phyloP scores from a whole-genome alignment of 2,329 filamentous ascomycete species.

The Chrysosporium queenslandicum region DNA sequence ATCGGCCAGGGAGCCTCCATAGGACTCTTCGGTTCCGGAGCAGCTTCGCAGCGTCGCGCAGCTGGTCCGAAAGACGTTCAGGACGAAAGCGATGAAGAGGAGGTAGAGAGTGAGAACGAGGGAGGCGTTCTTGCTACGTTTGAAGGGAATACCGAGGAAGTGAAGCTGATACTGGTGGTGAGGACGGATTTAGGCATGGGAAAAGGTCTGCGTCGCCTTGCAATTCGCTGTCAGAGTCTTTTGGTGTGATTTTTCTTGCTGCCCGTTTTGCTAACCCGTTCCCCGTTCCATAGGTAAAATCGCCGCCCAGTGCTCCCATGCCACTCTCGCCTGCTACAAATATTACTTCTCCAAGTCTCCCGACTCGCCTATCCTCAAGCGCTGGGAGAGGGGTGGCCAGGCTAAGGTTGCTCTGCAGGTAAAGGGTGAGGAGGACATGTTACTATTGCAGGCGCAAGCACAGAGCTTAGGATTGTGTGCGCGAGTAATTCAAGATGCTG shows the following conservation, averaged over 20 bases:
- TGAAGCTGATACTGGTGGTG: conserved; percentile 87
- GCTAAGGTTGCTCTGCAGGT: conserved; percentile 88
- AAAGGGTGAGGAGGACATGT: conserved; percentile 68
- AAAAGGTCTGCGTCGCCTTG: conserved; percentile 55
- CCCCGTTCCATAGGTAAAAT: conserved; percentile 64
- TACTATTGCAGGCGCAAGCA: conserved; percentile 70
- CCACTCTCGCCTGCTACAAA: conserved; percentile 97
- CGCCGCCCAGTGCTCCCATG: conserved; percentile 86
- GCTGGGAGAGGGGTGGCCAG: conserved; percentile 80
- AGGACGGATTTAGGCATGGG: conserved; percentile 94
- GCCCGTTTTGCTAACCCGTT: conserved; percentile 1
- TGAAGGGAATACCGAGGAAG: conserved; percentile 60
- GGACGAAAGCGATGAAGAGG: conserved; percentile 31
- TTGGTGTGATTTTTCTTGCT: neutral
- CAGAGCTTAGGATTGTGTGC: conserved; percentile 75
- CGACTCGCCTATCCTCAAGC: conserved; percentile 54
- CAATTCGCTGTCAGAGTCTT: neutral
- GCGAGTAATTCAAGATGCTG: conserved; percentile 88
- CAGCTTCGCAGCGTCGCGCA: conserved; percentile 24
- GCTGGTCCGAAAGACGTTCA: conserved; percentile 23
- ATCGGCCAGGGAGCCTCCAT: conserved; percentile 55
- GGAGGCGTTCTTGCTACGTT: conserved; percentile 40
- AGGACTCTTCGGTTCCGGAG: conserved; percentile 56
- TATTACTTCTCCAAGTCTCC: conserved; percentile 51
- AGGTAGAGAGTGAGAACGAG: conserved; percentile 58